Evolutionary conservation across 176 grass and related monocot species (phyloP).

Genomic region (bread wheat (Triticum aestivum)): DNA sequence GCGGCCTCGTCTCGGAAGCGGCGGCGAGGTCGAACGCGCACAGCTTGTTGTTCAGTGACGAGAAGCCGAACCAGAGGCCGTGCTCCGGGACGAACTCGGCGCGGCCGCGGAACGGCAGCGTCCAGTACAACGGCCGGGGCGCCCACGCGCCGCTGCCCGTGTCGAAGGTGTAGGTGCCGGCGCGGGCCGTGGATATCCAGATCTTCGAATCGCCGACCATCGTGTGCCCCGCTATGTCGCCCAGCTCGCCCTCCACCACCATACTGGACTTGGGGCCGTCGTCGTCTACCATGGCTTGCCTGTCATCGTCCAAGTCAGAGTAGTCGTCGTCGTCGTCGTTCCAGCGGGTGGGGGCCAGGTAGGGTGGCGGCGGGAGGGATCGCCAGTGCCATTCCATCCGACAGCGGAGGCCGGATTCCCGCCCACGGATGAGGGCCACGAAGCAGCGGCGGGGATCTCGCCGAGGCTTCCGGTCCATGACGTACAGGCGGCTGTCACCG

Average conservation of each 20-base stretch:
- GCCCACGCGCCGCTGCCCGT: background rate
- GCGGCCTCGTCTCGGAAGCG: background rate
- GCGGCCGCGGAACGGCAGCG: background rate
- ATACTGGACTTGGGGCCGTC: background rate
- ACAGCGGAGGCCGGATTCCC: background rate
- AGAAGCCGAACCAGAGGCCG: conserved; percentile 4
- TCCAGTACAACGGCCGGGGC: background rate
- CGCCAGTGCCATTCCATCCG: background rate
- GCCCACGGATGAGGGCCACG: background rate
- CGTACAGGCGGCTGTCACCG: background rate
- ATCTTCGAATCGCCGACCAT: background rate
- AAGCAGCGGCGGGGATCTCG: background rate
- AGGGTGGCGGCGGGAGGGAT: background rate
- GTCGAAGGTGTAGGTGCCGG: background rate
- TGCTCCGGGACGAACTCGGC: background rate
- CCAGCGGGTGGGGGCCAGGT: background rate
- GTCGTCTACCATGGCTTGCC: background rate
- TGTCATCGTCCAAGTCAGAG: background rate
- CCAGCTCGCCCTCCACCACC: background rate
- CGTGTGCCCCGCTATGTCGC: background rate
- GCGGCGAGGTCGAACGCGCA: background rate
- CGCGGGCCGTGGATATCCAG: background rate
- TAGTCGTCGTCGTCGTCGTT: background rate
- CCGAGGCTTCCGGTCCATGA: background rate
- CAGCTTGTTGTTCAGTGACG: background rate